phyloP scores from a whole-genome alignment of 1,284 basidiomycete species.

The Ganoderma meredithae region DNA sequence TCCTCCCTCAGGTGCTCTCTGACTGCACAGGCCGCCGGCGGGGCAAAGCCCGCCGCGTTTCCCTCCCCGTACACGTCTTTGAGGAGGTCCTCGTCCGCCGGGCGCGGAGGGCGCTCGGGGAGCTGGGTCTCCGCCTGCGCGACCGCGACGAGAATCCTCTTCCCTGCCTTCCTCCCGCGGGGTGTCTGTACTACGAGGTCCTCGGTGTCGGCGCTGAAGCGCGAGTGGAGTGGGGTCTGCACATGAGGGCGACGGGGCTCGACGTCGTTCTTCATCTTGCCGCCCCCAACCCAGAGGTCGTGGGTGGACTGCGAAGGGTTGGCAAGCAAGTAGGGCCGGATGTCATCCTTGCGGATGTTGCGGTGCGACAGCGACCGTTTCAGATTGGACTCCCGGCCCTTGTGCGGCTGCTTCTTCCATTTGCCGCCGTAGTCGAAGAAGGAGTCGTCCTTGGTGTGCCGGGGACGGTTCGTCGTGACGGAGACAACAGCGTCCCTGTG shows the following conservation, averaged over 20 bases:
- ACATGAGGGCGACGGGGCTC: not conserved
- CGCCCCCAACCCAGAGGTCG: slow-evolving; percentile 16
- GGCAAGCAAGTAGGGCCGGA: slow-evolving; percentile 24
- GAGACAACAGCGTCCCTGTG: not conserved
- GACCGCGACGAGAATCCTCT: not conserved
- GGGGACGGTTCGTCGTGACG: not conserved
- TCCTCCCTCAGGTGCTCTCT: not conserved
- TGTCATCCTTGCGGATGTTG: slow-evolving; percentile 31
- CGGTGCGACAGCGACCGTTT: slow-evolving; percentile 16
- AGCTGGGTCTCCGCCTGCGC: not conserved
- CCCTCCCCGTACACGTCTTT: not conserved
- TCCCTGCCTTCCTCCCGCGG: not conserved
- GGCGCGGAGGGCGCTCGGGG: slow-evolving; percentile 10
- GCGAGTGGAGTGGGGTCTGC: not conserved
- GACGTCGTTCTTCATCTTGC: slow-evolving; percentile 1
- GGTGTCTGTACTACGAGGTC: not conserved
- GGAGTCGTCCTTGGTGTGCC: slow-evolving; percentile 11
- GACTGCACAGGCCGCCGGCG: not conserved
- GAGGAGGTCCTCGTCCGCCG: slow-evolving; percentile 21
- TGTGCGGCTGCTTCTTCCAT: slow-evolving; percentile 9
- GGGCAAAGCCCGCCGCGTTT: not conserved
- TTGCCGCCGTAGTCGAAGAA: slow-evolving; percentile 24
- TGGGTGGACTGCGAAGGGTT: not conserved
- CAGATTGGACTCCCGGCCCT: not conserved
- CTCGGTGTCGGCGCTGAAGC: slow-evolving; percentile 1